Evolutionary conservation across 2,329 filamentous ascomycete genomes (phyloP).

Genomic region (Fusarium haematococcum): DNA sequence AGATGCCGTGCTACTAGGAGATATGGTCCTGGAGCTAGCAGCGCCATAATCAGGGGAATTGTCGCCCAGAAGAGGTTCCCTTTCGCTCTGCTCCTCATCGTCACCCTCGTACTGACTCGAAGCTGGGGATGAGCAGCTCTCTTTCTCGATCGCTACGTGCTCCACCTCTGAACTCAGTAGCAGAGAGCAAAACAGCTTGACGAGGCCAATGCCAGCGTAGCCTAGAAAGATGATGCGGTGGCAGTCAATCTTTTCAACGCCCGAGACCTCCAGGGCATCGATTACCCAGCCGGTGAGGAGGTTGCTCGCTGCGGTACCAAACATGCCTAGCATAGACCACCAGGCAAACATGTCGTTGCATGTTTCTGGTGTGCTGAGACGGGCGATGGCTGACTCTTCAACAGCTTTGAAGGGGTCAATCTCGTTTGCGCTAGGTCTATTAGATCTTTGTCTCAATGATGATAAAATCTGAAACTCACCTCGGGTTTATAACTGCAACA

Average conservation of each 20-base stretch:
- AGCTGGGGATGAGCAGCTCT: slow-evolving; percentile 9
- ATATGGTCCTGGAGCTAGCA: not conserved
- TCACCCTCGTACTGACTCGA: not conserved
- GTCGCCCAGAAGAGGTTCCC: slow-evolving; percentile 19
- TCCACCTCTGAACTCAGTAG: slow-evolving; percentile 31
- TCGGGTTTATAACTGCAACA: slow-evolving; percentile 35
- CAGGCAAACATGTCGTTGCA: slow-evolving; percentile 40
- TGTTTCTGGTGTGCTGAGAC: slow-evolving; percentile 32
- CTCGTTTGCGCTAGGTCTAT: slow-evolving; percentile 29
- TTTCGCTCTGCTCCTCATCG: not conserved
- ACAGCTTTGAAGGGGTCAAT: slow-evolving; percentile 42
- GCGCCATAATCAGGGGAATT: slow-evolving; percentile 14
- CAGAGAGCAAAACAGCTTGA: slow-evolving; percentile 30
- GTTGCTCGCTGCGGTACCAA: slow-evolving; percentile 37
- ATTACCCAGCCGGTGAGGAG: slow-evolving; percentile 35
- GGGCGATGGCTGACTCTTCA: slow-evolving; percentile 39
- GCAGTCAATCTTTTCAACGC: slow-evolving; percentile 17
- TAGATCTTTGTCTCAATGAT: no score
- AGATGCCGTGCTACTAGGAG: not conserved
- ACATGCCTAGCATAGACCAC: slow-evolving; percentile 42
- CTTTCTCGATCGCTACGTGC: slow-evolving; percentile 9
- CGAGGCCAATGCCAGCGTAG: slow-evolving; percentile 27
- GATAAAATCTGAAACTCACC: slow-evolving; percentile 3
- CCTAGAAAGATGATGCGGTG: slow-evolving; percentile 33
- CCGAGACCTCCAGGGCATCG: slow-evolving; percentile 19